phyloP scores from a whole-genome alignment of 2,329 filamentous ascomycete genomes.

The Botrytis elliptica region DNA sequence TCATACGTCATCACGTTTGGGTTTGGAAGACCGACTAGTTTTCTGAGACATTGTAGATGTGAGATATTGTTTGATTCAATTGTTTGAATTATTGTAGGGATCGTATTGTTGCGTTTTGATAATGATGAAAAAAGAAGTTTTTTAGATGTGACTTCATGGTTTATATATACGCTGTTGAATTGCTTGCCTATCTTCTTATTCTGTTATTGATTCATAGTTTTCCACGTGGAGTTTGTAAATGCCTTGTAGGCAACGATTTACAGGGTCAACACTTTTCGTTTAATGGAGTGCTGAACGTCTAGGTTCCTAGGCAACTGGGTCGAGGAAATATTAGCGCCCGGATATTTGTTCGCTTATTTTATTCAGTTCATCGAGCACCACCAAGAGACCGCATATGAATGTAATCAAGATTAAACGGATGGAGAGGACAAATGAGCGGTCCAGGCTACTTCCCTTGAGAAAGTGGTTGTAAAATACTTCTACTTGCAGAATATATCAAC shows the following conservation, averaged over 20 bases:
- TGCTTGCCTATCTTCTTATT: background rate
- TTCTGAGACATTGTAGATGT: background rate
- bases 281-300: background rate
- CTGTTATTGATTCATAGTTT: fast-evolving
- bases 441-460: background rate
- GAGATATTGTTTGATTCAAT: background rate
- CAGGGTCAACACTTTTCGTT: background rate
- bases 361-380: background rate
- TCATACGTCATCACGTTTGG: too few relatives aligned
- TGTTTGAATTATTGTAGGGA: background rate
- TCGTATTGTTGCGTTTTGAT: background rate
- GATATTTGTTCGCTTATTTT: background rate
- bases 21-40: too few relatives aligned
- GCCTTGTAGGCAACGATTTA: background rate
- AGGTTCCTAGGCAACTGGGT: background rate
- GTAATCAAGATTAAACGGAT: background rate
- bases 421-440: too few relatives aligned
- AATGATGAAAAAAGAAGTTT: background rate
- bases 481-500: background rate
- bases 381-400: background rate
- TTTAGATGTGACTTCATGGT: background rate
- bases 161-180: background rate
- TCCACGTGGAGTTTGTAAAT: background rate
- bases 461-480: background rate
- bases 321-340: background rate